Evolutionary conservation across 495 filamentous ascomycete genomes (phyloP), one percentile per base, ranked within the genome.

Genomic region (Tuber indicum): DNA sequence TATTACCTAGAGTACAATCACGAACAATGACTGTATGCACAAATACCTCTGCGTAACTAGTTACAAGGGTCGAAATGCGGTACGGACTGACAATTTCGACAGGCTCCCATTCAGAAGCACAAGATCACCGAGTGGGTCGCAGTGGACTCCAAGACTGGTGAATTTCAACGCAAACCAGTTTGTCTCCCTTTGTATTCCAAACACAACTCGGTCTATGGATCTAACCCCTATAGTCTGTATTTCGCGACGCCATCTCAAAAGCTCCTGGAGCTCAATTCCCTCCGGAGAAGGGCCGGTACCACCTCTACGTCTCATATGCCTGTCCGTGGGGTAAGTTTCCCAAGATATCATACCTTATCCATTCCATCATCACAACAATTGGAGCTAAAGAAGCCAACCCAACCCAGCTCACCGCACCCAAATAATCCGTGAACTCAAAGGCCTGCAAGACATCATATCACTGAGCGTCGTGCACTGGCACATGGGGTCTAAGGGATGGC

Each of bases 341-440:
- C 39, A 41, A 41, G 1, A 41, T 44, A 44, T 46, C 3, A 49
- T 23, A 76, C 76, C 83, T 81, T 45, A 16, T 52, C 41, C 42
- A 44, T 52, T 39, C 39, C 21, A 16, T 39, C 41, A 19, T 19
- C 72, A 8, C 43, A 70, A 72, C 39, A 36, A 21, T 32, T 19
- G 42, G 16, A 36, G 39, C 41, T 43, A 52, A 66, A 43, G 1
- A 66, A 66, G 26, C n/a, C 36, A 62, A 73, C 74, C 36, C 14
- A 23, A 46, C 42, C 70, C 84, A 85, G 93, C 93, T 0, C 92
- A 91, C 75, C 90, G 94, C 23, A 90, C 92, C 0, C 89, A 94
- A 39, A 90, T 96, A 73, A 90, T 90, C 0, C 88, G 91, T 74
- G 86, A 89, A 23, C 87, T 97, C 74, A 97, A 96, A 84, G 93